phyloP scores from a whole-genome alignment of 2,329 filamentous ascomycete genomes.

The Neopestalotiopsis sp. region DNA sequence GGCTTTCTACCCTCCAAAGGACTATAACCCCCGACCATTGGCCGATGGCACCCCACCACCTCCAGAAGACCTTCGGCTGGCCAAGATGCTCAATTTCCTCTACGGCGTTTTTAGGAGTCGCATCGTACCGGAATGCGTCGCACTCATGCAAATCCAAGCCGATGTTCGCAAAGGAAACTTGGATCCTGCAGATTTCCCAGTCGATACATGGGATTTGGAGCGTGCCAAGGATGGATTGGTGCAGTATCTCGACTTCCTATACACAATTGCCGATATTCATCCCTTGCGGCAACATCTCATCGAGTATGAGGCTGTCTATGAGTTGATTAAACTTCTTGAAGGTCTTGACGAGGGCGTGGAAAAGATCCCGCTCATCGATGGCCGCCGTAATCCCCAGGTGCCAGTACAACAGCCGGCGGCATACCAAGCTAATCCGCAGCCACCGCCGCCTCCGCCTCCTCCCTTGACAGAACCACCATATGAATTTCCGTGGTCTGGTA shows the following conservation, averaged over 20 bases:
- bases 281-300: constrained; percentile 85
- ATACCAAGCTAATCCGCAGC: constrained; percentile 34
- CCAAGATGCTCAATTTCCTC: constrained; percentile 81
- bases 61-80: constrained; percentile 58
- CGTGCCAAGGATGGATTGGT: constrained; percentile 93
- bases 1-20: constrained; percentile 44
- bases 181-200: constrained; percentile 85
- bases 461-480: constrained; percentile 68
- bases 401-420: constrained; percentile 36
- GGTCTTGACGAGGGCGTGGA: constrained; percentile 88
- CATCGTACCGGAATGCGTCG: constrained; percentile 91
- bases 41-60: constrained; percentile 35
- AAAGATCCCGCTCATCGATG: constrained; percentile 72
- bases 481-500: constrained; percentile 71
- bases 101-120: constrained; percentile 91
- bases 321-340: constrained; percentile 84
- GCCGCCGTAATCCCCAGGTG: constrained; percentile 40
- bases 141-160: constrained; percentile 91
- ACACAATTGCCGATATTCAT: constrained; percentile 83
- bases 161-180: constrained; percentile 81
- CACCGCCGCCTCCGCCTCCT: constrained; percentile 50
- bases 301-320: constrained; percentile 90
- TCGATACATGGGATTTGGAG: constrained; percentile 98
- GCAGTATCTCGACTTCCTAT: constrained; percentile 93
- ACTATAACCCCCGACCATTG: constrained; percentile 36